Evolutionary conservation across 2,329 filamentous ascomycete genomes (phyloP).

Genomic region (Orbilia ellipsospora): DNA sequence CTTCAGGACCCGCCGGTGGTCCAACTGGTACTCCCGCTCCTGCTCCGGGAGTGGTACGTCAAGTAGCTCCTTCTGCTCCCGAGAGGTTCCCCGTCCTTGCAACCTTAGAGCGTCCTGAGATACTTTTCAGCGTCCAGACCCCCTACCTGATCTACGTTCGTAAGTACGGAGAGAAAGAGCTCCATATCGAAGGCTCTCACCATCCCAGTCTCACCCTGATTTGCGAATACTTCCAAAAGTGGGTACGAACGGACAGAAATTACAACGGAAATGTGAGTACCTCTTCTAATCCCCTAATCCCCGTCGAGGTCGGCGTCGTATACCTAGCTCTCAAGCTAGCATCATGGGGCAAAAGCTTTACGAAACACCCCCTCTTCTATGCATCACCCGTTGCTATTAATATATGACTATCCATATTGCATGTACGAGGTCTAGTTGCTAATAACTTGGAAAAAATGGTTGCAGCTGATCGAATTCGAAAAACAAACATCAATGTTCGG

Average conservation of each 20-base stretch:
- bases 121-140: constrained; percentile 42
- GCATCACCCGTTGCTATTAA: not conserved
- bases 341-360: not conserved
- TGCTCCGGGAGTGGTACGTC: constrained; percentile 16
- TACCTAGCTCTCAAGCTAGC: constrained; percentile 1
- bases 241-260: constrained; percentile 47
- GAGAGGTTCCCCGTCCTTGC: constrained; percentile 37
- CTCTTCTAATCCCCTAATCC: constrained; percentile 7
- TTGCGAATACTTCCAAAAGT: constrained; percentile 54
- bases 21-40: constrained; percentile 15
- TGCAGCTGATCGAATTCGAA: constrained; percentile 44
- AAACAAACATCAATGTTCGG: constrained; percentile 51
- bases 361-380: not conserved
- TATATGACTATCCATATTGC: not conserved
- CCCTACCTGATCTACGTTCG: constrained; percentile 53
- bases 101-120: constrained; percentile 32
- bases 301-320: constrained; percentile 8
- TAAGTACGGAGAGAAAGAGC: constrained; percentile 50
- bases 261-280: constrained; percentile 51
- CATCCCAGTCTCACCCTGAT: constrained; percentile 45
- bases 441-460: constrained; percentile 18
- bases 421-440: constrained; percentile 6
- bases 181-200: constrained; percentile 54
- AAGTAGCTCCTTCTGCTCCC: constrained; percentile 15
- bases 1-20: constrained; percentile 10